A percentile compares a stretch with the other conserved stretches of the same genome.
Evolutionary conservation across 169 alveolate genomes (phyloP).

Genomic region (Plasmodium billcollinsi): DNA sequence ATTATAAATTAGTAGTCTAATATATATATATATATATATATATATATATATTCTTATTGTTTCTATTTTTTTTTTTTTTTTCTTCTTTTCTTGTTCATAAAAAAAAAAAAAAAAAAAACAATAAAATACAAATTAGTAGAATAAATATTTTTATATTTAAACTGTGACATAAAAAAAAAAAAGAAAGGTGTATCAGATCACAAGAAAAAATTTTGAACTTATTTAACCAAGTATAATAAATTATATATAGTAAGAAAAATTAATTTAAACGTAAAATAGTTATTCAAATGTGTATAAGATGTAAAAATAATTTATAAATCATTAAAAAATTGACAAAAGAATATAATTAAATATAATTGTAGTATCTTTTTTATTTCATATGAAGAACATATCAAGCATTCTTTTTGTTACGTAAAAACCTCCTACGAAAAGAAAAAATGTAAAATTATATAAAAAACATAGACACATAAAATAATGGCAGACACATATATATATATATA

Average conservation of each 20-base stretch:
- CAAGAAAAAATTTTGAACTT: background rate
- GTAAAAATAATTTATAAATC: slow-evolving; percentile 8
- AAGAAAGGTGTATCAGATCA: background rate
- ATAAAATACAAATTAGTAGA: slow-evolving; percentile 7
- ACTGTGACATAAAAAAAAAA: slow-evolving; percentile 25
- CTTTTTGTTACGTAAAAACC: slow-evolving; percentile 95
- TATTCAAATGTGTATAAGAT: background rate
- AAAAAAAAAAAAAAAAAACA: background rate
- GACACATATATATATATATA: background rate
- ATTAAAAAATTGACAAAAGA: slow-evolving; percentile 25
- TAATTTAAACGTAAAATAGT: background rate
- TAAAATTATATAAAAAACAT: slow-evolving; percentile 49
- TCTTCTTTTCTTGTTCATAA: background rate
- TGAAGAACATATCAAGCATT: slow-evolving; percentile 94
- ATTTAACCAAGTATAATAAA: background rate
- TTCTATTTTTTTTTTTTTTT: background rate
- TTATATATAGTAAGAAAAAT: background rate
- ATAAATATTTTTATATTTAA: slow-evolving; percentile 63
- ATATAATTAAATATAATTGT: background rate
- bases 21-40: no score
- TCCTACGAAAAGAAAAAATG: slow-evolving; percentile 82
- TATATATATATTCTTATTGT: background rate
- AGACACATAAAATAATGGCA: slow-evolving; percentile 41
- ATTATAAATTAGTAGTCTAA: no score
- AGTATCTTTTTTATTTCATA: slow-evolving; percentile 25